Evolutionary conservation across 169 alveolate genomes (phyloP).

Genomic region (Ichthyophthirius multifiliis): DNA sequence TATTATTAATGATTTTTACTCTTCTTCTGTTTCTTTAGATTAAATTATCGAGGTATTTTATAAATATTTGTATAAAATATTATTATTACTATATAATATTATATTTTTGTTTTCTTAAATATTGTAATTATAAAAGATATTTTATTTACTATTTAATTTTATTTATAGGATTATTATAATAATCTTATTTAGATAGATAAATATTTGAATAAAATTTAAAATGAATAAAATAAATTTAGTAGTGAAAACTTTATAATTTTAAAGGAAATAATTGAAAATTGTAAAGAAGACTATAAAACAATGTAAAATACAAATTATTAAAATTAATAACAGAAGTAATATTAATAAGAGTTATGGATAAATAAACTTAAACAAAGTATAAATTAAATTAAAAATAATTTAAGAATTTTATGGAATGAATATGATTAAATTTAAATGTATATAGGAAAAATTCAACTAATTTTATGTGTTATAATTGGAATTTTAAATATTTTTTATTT

Average conservation of each 20-base stretch:
- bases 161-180: not conserved
- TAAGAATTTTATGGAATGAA: not conserved
- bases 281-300: not conserved
- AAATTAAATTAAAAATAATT: not conserved
- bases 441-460: not conserved
- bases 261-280: not conserved
- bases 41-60: not conserved
- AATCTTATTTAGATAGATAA: not conserved
- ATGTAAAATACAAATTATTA: not conserved
- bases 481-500: not conserved
- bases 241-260: not conserved
- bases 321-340: not conserved
- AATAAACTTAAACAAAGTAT: not conserved
- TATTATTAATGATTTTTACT: slow-evolving; percentile 7
- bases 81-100: not conserved
- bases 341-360: not conserved
- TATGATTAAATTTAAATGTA: not conserved
- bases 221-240: not conserved
- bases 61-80: not conserved
- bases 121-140: too few species aligned
- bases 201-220: not conserved
- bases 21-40: not conserved
- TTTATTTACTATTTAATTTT: not conserved
- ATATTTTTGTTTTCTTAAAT: too few species aligned
- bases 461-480: not conserved